Evolutionary conservation across 176 grass and related monocot genomes (phyloP), one percentile per base, ranked within the genome.

Genomic region (Phyllostachys edulis): DNA sequence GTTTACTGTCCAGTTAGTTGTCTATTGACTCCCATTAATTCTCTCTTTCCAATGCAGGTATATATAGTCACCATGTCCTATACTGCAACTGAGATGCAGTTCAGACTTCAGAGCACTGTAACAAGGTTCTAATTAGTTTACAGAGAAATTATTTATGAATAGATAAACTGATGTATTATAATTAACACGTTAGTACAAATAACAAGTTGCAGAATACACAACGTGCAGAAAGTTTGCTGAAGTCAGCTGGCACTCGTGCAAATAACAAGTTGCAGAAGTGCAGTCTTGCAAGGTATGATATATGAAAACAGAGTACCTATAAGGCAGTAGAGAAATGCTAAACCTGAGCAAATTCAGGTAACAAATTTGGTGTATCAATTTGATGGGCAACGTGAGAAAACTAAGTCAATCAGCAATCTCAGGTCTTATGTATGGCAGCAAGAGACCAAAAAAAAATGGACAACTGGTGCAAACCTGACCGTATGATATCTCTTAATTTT

Each of bases 151-250:
- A 23, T 73, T 73, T 16, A 24, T 42, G 44, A 66, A 23, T 64
- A 24, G 27, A 39, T 26, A 67, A 55, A 45, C 2, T 52, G 5
- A 45, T 79, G n/a, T 40, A 10, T 52, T 55, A 21, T 34, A 72
- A 40, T 44, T 65, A 64, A 64, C 55, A 21, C 42, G 67, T 6
- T 42, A 72, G 13, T 54, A 41, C 24, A 86, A 80, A 55, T 27
- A 21, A n/a, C 76, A 86, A 80, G 63, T 85, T 73, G 49, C 29
- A 74, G 15, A 74, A 67, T 60, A 12, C 68, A 78, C 42, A 82
- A 67, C 62, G 21, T 67, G 73, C 67, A 86, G 69, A 85, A 79
- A 76, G 79, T 78, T 77, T 60, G 81, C 81, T 75, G 84, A 74
- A 67, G 66, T 79, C 57, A 84, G 37, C 27, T 82, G 44, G 60